phyloP scores from a whole-genome alignment of 1,139 yeast genomes.

The Candida sp. region DNA sequence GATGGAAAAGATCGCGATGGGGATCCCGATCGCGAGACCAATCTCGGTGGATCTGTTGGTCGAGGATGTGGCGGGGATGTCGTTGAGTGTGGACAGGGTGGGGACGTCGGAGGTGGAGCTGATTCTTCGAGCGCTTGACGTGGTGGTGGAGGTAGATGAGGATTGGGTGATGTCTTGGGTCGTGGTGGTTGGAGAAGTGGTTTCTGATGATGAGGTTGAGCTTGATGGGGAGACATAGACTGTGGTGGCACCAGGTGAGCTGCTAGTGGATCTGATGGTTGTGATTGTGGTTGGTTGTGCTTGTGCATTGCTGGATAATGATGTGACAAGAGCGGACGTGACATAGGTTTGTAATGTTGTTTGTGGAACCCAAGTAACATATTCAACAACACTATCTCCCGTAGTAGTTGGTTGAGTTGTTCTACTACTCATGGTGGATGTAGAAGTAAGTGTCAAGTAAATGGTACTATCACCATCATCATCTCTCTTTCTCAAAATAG shows the following conservation, averaged over 20 bases:
- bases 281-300: no score
- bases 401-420: not conserved
- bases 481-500: conserved; percentile 2
- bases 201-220: not conserved
- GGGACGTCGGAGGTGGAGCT: conserved; percentile 6
- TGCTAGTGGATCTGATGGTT: not conserved
- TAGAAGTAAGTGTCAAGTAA: conserved; percentile 16
- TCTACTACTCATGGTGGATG: conserved; percentile 4
- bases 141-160: conserved; percentile 5
- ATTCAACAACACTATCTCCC: not conserved
- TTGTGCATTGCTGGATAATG: no score
- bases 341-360: no score
- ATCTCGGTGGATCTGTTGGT: conserved; percentile 22
- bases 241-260: not conserved
- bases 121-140: not conserved
- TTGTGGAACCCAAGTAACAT: conserved; percentile 4
- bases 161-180: conserved; percentile 5
- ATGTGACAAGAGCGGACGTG: no score
- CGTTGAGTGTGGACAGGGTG: conserved; percentile 7
- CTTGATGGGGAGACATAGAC: not conserved
- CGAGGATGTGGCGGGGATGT: conserved; percentile 2
- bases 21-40: conserved; percentile 50
- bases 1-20: conserved; percentile 36
- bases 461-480: conserved; percentile 17
- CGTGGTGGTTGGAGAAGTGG: not conserved